A percentile compares a stretch with the other conserved stretches of the same genome.
These are phyloP conservation scores for Neocucurbitaria cava DNA, from an alignment of 2,329 filamentous ascomycete species.

Conservation along the genomic window DNA sequence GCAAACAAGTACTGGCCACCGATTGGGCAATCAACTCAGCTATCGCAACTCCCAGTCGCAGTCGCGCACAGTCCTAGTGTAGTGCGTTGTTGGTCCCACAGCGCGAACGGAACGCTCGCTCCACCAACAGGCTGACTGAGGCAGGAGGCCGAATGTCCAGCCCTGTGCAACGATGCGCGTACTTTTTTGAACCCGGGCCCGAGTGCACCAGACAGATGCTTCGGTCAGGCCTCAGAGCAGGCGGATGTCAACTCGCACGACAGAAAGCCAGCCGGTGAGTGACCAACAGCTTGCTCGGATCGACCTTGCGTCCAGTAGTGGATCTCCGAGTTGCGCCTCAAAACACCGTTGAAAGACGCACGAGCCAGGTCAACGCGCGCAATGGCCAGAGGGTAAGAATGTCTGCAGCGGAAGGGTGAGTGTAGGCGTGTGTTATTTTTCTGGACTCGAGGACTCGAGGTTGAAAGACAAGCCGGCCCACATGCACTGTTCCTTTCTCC, in stretches of 20 bases:
- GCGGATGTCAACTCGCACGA: background rate
- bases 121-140: constrained; percentile 8
- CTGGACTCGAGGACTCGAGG: background rate
- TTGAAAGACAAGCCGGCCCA: background rate
- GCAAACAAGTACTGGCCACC: background rate
- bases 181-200: background rate
- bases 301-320: background rate
- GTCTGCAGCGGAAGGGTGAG: background rate
- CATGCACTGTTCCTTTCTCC: background rate
- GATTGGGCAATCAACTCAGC: background rate
- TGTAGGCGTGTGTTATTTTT: background rate
- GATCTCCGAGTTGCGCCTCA: background rate
- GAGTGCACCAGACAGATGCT: background rate
- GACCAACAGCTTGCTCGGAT: too few relatives aligned
- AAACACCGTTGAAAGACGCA: background rate
- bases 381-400: background rate
- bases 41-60: background rate
- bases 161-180: background rate
- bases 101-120: constrained; percentile 3
- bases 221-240: background rate
- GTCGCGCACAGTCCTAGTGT: background rate
- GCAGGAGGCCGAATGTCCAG: constrained; percentile 5
- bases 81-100: constrained; percentile 7
- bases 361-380: background rate
- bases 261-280: background rate